Conservation (phyloP, 1,139 yeast genomes). For the Lodderomyces oxycetoniae region DNA sequence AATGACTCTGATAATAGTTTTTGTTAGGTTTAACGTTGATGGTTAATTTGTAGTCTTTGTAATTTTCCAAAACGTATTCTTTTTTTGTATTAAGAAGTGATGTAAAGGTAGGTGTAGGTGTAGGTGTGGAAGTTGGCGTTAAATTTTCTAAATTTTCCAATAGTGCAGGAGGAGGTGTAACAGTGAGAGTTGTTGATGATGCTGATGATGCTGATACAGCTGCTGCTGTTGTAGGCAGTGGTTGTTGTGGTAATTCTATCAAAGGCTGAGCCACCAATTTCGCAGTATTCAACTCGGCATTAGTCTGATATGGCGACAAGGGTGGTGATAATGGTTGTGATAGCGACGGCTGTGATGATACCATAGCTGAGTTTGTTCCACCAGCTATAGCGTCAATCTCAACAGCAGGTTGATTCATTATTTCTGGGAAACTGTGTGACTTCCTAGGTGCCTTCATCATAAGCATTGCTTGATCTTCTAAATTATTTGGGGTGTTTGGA, state of each 20-base stretch:
- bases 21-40: slow-evolving; percentile 43
- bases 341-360: no score
- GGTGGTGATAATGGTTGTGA: slow-evolving; percentile 53
- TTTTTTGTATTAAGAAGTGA: slow-evolving; percentile 14
- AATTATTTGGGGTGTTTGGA: no score
- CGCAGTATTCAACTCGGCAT: slow-evolving; percentile 8
- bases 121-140: neutral
- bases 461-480: no score
- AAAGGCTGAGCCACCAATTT: slow-evolving; percentile 3
- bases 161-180: no score
- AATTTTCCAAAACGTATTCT: slow-evolving; percentile 47
- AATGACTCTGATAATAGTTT: slow-evolving; percentile 44
- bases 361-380: no score
- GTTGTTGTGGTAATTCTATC: neutral
- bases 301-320: slow-evolving; percentile 53
- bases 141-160: no score
- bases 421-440: no score
- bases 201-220: neutral
- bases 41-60: slow-evolving; percentile 42
- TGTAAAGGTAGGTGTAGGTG: neutral
- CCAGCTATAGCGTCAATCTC: neutral
- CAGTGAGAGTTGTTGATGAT: slow-evolving; percentile 33
- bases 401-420: slow-evolving; percentile 11
- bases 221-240: slow-evolving; percentile 2
- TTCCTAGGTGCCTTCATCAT: no score